phyloP scores from a whole-genome alignment of 371 early-diverging fungal genomes.

The Haplosporangium sp. region DNA sequence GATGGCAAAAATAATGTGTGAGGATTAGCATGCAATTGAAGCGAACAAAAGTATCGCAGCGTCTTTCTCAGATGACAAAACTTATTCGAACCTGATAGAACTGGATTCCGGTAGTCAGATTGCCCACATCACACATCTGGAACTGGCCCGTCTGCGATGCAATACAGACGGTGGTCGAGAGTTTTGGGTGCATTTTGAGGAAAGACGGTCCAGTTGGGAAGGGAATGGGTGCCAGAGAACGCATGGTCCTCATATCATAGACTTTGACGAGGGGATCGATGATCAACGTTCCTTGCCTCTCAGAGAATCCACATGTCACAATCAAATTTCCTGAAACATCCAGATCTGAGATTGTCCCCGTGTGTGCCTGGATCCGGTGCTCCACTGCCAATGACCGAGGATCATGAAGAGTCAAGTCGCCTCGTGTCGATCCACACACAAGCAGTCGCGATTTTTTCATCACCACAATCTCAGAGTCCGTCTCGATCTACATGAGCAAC shows the following conservation, averaged over 20 bases:
- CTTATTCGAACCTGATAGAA: conserved; percentile 69
- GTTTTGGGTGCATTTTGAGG: conserved; percentile 79
- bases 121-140: conserved; percentile 80
- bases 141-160: conserved; percentile 78
- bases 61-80: too few species aligned
- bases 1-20: neutral
- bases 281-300: conserved; percentile 68
- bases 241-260: conserved; percentile 84
- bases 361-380: conserved; percentile 79
- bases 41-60: too few species aligned
- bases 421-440: conserved; percentile 76
- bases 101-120: conserved; percentile 66
- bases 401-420: conserved; percentile 78
- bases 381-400: conserved; percentile 76
- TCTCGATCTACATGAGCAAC: conserved; percentile 54
- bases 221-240: conserved; percentile 77
- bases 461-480: conserved; percentile 68
- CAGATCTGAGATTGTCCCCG: conserved; percentile 80
- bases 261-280: conserved; percentile 86
- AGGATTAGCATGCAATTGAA: neutral
- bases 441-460: conserved; percentile 76
- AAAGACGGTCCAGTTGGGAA: conserved; percentile 78
- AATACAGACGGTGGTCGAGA: conserved; percentile 74
- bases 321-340: conserved; percentile 81
- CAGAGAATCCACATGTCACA: conserved; percentile 84